Evolutionary conservation across 176 grass and related monocot genomes (phyloP).

Genomic region (Microstegium vimineum): DNA sequence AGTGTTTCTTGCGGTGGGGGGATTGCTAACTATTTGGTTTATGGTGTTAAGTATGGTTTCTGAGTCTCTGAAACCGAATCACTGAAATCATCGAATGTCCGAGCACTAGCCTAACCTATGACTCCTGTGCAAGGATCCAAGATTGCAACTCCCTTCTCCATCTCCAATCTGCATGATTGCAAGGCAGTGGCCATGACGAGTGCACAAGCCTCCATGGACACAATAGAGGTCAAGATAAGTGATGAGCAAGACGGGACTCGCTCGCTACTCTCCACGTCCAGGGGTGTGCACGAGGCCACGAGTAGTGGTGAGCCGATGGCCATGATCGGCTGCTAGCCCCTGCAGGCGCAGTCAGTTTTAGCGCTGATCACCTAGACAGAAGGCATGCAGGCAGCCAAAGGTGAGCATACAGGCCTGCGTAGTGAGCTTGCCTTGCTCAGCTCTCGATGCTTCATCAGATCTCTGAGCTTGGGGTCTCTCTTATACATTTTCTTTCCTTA

Average conservation of each 20-base stretch:
- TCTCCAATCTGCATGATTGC: neutral
- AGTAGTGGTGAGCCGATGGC: neutral
- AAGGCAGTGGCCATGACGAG: neutral
- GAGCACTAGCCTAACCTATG: neutral
- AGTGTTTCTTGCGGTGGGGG: neutral
- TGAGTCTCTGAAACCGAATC: neutral
- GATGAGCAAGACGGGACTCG: neutral
- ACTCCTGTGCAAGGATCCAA: neutral
- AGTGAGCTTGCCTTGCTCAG: neutral
- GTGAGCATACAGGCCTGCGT: neutral
- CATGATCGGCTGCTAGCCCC: neutral
- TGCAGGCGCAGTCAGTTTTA: neutral
- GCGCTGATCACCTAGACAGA: neutral
- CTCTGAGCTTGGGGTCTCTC: neutral
- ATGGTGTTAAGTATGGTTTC: neutral
- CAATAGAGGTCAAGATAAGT: neutral
- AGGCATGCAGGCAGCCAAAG: neutral
- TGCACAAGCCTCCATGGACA: neutral
- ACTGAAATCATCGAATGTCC: neutral
- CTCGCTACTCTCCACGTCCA: neutral
- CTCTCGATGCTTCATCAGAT: neutral
- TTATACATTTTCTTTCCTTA: neutral
- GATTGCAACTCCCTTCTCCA: neutral
- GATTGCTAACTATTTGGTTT: neutral
- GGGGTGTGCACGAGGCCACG: neutral